Percentiles rank a stretch among this genome's conserved stretches.
phyloP scores from a whole-genome alignment of 148 eudicot genomes.

The Cornus controversa region DNA sequence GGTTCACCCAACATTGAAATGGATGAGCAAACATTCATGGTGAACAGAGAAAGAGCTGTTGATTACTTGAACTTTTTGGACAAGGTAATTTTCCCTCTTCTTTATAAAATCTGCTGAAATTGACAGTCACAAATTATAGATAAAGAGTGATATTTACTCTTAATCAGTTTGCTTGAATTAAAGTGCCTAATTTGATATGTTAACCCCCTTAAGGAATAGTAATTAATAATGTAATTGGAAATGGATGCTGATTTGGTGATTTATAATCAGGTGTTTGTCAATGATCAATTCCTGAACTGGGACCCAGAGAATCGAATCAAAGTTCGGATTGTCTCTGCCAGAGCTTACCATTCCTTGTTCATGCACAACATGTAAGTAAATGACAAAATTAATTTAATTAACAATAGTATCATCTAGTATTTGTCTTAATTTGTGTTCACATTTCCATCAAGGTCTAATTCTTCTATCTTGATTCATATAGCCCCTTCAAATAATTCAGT shows the following conservation, averaged over 20 bases:
- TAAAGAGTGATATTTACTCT: too few species aligned
- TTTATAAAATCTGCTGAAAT: too few species aligned
- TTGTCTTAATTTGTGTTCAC: background rate
- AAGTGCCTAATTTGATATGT: too few species aligned
- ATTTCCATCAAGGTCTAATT: conserved; percentile 18
- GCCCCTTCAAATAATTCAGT: background rate
- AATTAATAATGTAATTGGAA: too few species aligned
- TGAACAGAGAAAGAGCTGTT: conserved; percentile 76
- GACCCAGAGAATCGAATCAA: conserved; percentile 72
- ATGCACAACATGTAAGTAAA: conserved; percentile 86
- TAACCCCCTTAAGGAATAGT: too few species aligned
- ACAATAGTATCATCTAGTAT: too few species aligned
- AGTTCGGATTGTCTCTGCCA: conserved; percentile 80
- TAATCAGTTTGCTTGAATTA: too few species aligned
- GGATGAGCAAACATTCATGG: conserved; percentile 82
- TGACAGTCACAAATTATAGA: too few species aligned
- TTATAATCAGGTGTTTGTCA: conserved; percentile 56
- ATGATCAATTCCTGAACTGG: conserved; percentile 84
- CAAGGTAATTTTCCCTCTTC: conserved; percentile 37
- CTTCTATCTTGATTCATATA: background rate
- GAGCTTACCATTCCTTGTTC: conserved; percentile 89
- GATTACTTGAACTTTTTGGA: conserved; percentile 81
- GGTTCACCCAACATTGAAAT: conserved; percentile 87
- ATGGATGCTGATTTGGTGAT: background rate
- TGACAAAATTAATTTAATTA: too few species aligned